Percentiles rank a stretch among this genome's conserved stretches.
Evolutionary conservation across 2,329 filamentous ascomycete species (phyloP).

Genomic region (Myrmaecium sp.): DNA sequence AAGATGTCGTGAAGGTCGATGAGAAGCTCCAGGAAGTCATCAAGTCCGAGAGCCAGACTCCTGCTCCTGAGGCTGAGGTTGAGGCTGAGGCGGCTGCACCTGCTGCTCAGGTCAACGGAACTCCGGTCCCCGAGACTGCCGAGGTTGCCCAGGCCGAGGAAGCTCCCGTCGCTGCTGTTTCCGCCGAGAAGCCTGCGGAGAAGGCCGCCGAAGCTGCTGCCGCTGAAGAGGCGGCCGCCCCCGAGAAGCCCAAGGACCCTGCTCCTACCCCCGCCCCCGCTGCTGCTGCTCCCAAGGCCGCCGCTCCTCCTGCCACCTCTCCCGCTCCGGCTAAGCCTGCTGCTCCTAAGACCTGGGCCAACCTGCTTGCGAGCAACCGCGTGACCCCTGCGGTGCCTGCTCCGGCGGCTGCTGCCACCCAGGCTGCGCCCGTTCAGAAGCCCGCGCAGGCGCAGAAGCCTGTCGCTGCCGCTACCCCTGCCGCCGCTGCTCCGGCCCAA

Average conservation of each 20-base stretch:
- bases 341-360: slow-evolving; percentile 54
- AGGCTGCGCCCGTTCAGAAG: slow-evolving; percentile 17
- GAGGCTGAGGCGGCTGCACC: slow-evolving; percentile 10
- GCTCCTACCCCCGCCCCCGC: slow-evolving; percentile 37
- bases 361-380: slow-evolving; percentile 34
- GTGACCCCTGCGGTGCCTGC: slow-evolving; percentile 24
- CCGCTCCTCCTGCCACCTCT: slow-evolving; percentile 41
- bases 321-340: slow-evolving; percentile 38
- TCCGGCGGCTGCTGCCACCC: slow-evolving; percentile 14
- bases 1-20: slow-evolving; percentile 38
- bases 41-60: slow-evolving; percentile 14
- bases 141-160: slow-evolving; percentile 23
- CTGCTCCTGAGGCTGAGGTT: slow-evolving; percentile 8
- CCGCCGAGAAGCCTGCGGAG: slow-evolving; percentile 5
- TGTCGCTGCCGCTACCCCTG: slow-evolving; percentile 16
- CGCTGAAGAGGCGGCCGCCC: slow-evolving; percentile 15
- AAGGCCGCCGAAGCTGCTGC: slow-evolving; percentile 15
- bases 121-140: slow-evolving; percentile 16
- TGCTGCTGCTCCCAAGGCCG: slow-evolving; percentile 40
- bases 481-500: slow-evolving; percentile 13
- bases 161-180: slow-evolving; percentile 16
- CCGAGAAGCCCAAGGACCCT: slow-evolving; percentile 47
- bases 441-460: slow-evolving; percentile 5
- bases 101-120: slow-evolving; percentile 19
- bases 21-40: slow-evolving; percentile 55